Evolutionary conservation across 371 early-diverging fungal species (phyloP).

Genomic region (Apophysomyces elegans): DNA sequence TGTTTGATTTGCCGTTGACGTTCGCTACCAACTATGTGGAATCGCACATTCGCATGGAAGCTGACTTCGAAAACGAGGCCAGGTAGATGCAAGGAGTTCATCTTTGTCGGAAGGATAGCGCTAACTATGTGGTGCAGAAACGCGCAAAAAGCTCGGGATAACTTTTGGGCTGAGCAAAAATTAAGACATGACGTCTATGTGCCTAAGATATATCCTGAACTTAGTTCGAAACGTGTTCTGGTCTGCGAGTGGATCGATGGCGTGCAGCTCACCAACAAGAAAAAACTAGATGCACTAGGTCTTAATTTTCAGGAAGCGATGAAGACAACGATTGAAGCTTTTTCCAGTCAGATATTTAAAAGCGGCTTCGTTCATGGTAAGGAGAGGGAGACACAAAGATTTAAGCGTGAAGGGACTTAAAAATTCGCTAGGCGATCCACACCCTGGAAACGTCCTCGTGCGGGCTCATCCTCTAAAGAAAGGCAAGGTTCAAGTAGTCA

Average conservation of each 20-base stretch:
- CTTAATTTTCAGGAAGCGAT: slow-evolving; percentile 63
- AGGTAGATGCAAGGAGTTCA: slow-evolving; percentile 27
- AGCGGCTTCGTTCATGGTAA: slow-evolving; percentile 88
- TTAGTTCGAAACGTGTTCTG: slow-evolving; percentile 74
- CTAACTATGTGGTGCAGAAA: slow-evolving; percentile 52
- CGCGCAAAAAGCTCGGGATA: slow-evolving; percentile 62
- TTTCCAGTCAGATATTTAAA: slow-evolving; percentile 89
- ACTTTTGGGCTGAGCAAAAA: slow-evolving; percentile 60
- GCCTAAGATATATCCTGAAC: slow-evolving; percentile 81
- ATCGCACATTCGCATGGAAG: slow-evolving; percentile 81
- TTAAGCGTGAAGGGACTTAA: not conserved
- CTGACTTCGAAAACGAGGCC: slow-evolving; percentile 79
- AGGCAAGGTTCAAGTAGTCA: slow-evolving; percentile 56
- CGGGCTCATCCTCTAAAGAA: slow-evolving; percentile 67
- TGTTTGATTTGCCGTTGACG: slow-evolving; percentile 85
- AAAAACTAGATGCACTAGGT: slow-evolving; percentile 41
- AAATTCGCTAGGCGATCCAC: slow-evolving; percentile 67
- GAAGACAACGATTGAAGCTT: slow-evolving; percentile 78
- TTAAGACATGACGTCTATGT: slow-evolving; percentile 67
- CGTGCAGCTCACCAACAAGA: slow-evolving; percentile 62
- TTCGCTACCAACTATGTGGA: slow-evolving; percentile 84
- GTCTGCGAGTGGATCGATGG: slow-evolving; percentile 91
- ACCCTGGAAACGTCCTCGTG: slow-evolving; percentile 88
- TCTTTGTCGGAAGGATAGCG: not conserved
- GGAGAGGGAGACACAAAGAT: slow-evolving; percentile 16